A percentile compares a stretch with the other conserved stretches of the same genome.
Evolutionary conservation across 73 alveolate genomes (phyloP).

Genomic region (Paramecium caudatum): DNA sequence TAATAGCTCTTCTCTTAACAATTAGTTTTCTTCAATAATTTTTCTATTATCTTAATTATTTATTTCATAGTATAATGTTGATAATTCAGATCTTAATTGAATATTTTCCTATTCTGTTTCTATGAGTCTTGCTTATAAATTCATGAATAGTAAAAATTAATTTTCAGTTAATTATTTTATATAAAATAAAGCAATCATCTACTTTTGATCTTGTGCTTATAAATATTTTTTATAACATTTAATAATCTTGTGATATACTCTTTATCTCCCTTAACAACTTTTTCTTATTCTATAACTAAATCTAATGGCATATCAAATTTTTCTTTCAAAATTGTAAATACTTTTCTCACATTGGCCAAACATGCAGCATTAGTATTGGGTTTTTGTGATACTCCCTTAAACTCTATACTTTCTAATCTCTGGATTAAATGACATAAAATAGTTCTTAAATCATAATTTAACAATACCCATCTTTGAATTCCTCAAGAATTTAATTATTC

Average conservation of each 20-base stretch:
- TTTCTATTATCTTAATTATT: neutral
- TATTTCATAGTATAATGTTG: neutral
- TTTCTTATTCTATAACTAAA: slow-evolving; percentile 53
- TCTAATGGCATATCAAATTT: slow-evolving; percentile 72
- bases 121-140: neutral
- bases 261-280: slow-evolving; percentile 25
- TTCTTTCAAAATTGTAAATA: slow-evolving; percentile 67
- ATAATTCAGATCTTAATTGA: neutral
- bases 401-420: slow-evolving; percentile 29
- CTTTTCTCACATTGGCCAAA: slow-evolving; percentile 70
- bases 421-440: slow-evolving; percentile 18
- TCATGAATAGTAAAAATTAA: too few species aligned
- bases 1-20: neutral
- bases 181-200: neutral
- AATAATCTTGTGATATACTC: neutral
- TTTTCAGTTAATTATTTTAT: slow-evolving; percentile 44
- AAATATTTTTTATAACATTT: slow-evolving; percentile 14
- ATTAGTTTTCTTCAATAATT: neutral
- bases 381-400: slow-evolving; percentile 34
- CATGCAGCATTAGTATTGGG: slow-evolving; percentile 75
- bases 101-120: slow-evolving; percentile 20
- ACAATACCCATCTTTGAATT: slow-evolving; percentile 68
- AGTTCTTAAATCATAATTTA: neutral
- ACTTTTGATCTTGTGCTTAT: slow-evolving; percentile 16
- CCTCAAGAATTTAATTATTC: slow-evolving; percentile 48